Percentiles rank a stretch among this genome's conserved stretches.
These are phyloP conservation scores for Cubamyces sp. DNA, from an alignment of 768 basidiomycete species.

Conservation along the genomic window DNA sequence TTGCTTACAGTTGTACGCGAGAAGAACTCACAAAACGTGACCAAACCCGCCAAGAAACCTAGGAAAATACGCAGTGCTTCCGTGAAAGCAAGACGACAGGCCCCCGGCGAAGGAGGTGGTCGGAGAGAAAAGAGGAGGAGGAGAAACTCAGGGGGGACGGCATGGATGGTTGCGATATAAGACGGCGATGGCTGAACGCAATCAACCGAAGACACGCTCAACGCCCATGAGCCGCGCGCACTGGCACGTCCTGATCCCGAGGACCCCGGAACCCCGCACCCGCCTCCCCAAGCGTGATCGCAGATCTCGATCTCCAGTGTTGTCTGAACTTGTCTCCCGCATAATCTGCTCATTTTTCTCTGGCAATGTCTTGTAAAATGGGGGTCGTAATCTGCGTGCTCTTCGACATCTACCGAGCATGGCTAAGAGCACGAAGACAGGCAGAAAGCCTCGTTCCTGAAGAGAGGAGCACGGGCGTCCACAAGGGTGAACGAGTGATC, in stretches of 20 bases:
- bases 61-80: background rate
- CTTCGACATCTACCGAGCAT: no score
- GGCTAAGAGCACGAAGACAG: no score
- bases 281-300: background rate
- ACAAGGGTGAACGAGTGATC: no score
- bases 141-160: conserved; percentile 6
- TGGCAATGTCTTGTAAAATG: background rate
- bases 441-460: no score
- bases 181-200: conserved; percentile 12
- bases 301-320: conserved; percentile 1
- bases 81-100: background rate
- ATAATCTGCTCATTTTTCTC: background rate
- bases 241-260: conserved; percentile 3
- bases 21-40: conserved; percentile 1
- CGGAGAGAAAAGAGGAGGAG: conserved; percentile 11
- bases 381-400: background rate
- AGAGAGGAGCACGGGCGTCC: no score
- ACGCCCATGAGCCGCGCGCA: conserved; percentile 1
- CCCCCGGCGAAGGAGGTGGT: conserved; percentile 6
- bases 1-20: background rate
- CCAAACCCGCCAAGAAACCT: background rate
- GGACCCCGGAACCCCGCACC: conserved; percentile 14
- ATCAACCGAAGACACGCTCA: conserved; percentile 12
- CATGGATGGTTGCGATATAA: conserved; percentile 17
- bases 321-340: background rate